Base-by-base conservation (phyloP, 176 grass and related monocot genomes). In the Carex myosuroides region DNA sequence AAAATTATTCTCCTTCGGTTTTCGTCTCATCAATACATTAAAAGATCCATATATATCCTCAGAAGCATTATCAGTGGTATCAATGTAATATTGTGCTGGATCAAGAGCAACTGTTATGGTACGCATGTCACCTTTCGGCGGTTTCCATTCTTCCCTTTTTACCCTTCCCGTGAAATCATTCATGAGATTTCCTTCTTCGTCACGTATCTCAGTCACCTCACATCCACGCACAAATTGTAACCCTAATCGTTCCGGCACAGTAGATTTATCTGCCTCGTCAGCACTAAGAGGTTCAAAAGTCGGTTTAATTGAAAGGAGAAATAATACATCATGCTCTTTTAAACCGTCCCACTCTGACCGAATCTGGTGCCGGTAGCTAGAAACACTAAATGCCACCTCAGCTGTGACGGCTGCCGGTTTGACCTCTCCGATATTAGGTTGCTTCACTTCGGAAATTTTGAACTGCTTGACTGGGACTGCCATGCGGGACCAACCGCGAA, bases 401-500 rank as follows among this genome's bases (percentile, higher is more conserved):
- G 91, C 96, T 60, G 85, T 89, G 85, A 98, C 96, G 69, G 93
- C 76, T 79, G 93, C 88, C 78, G 96, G 96, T 77, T 98, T 98
- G 70, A 98, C 91, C 89, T 98, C 96, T 37, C 96, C 96, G 57
- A 98, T 93, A 83, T 92, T 95, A 54, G 96, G 93, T 83, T 98
- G 96, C 79, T 98, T 98, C 59, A 95, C 88, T 89, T 98, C 88
- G 26, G 85, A 83, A 83, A 95, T 95, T 86, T 81, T 98, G 81
- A 98, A 95, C 71, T 89, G 83, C 85, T 95, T 98, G 41, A 98
- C 84, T 8, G 96, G 96, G 84, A 92, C 96, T 61, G 93, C 96
- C 96, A 98, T 98, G 89, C 96, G 94, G 35, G 96, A 98, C 96
- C 96, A 98, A 8, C 96, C 96, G 89, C 93, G 91, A 82, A 98